These are phyloP conservation scores for Cyclotella atomus DNA, from an alignment of 108 stramenopile genomes.

Conservation along the genomic window DNA sequence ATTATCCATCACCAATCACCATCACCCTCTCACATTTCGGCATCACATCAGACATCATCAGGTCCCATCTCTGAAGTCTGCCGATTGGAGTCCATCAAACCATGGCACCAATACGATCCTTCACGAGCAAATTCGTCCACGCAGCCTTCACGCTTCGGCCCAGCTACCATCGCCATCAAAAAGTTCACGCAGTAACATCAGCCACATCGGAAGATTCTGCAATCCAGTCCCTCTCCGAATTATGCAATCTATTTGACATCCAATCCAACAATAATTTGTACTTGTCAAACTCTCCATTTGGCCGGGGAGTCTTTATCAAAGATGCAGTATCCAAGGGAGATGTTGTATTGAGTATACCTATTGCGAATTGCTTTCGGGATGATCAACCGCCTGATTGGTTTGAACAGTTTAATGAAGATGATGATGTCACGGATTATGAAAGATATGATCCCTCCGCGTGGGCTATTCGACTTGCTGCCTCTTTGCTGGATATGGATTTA, in stretches of 20 bases:
- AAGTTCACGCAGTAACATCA: too few species aligned
- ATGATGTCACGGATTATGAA: conserved; percentile 30
- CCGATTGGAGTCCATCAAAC: too few species aligned
- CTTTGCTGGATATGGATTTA: conserved; percentile 53
- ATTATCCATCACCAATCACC: too few species aligned
- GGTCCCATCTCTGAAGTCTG: too few species aligned
- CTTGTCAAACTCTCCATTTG: background rate
- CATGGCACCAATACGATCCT: too few species aligned
- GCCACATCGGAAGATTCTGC: background rate
- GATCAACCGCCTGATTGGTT: conserved; percentile 63
- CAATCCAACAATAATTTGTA: background rate
- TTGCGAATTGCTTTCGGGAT: conserved; percentile 69
- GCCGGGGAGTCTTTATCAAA: conserved; percentile 1
- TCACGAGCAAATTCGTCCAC: too few species aligned
- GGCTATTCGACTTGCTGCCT: conserved; percentile 76
- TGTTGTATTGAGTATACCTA: conserved; percentile 61
- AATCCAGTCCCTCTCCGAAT: background rate
- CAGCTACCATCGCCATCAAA: too few species aligned
- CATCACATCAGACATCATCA: too few species aligned
- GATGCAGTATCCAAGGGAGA: conserved; percentile 30
- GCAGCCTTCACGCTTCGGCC: too few species aligned
- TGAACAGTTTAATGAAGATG: conserved; percentile 19
- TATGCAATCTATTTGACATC: background rate
- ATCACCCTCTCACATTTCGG: too few species aligned
- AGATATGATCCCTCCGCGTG: conserved; percentile 48